Base-by-base conservation (phyloP, 495 filamentous ascomycete species). In the Talaromyces liani region DNA sequence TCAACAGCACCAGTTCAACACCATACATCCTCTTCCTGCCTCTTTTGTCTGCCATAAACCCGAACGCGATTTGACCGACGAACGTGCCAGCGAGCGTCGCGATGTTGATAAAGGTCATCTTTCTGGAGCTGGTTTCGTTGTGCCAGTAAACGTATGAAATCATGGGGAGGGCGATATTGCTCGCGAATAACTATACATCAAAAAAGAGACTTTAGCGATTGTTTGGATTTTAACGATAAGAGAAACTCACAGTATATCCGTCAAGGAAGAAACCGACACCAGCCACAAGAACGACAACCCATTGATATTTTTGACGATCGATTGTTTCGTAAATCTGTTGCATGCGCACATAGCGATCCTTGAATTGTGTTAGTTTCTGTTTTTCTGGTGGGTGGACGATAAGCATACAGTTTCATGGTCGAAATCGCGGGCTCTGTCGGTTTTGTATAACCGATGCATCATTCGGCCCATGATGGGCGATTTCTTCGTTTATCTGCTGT, bases 251-350 rank as follows among this genome's bases (percentile, higher is more conserved):
- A 41, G 84, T 85, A 64, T 88, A 89, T 65, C 84, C 85, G 73
- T 88, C 86, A 9, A 87, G 86, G 60, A 90, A 82, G 67, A 90
- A 90, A 18, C 87, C 87, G 1, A 85, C 82, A 18, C 83, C 85
- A 12, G 87, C 85, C 4, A 90, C 87, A 6, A 82, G 71, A 6
- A 82, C 80, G 12, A 81, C 78, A 31, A 79, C 68, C 76, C 77
- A 79, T 69, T 80, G 78, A 62, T 71, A 80, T 3, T 65, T 66
- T 61, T 80, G 78, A 14, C 78, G 74, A 68, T 80, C 78, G 63
- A 80, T 80, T 3, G 78, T 80, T 56, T 80, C 75, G 64, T 79
- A 80, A 54, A 80, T 75, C 64, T 80, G 78, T 65, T 73, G 75
- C 71, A 75, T 78, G 60, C 78, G 77, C 5, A 80, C 76, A 71